Percentiles rank a stretch among this genome's conserved stretches.
These are phyloP conservation scores for Tolypocladium pustulatum DNA, from an alignment of 2,329 filamentous ascomycete species.

Conservation along the genomic window DNA sequence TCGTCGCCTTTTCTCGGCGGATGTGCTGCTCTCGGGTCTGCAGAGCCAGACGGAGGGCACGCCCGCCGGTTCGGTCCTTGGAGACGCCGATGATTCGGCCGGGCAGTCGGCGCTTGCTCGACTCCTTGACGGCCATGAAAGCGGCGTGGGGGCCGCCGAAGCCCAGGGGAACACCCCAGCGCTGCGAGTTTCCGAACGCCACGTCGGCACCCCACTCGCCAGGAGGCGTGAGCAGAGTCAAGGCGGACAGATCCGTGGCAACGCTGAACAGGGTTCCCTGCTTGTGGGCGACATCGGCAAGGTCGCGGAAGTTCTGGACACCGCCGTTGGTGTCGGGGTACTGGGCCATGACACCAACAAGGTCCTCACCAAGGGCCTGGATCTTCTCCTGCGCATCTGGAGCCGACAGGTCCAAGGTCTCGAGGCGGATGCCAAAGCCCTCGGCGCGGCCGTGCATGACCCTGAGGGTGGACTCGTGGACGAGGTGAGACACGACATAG, in stretches of 20 bases:
- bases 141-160: constrained; percentile 93
- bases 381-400: constrained; percentile 51
- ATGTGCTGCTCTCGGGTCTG: constrained; percentile 97
- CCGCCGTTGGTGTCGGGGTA: constrained; percentile 86
- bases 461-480: constrained; percentile 77
- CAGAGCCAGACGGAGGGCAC: constrained; percentile 71
- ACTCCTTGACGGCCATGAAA: constrained; percentile 86
- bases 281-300: constrained; percentile 70
- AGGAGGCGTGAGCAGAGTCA: constrained; percentile 80
- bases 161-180: constrained; percentile 84
- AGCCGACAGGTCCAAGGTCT: constrained; percentile 60
- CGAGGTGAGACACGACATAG: constrained; percentile 71
- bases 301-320: constrained; percentile 60
- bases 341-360: constrained; percentile 87
- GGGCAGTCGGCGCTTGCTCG: constrained; percentile 90
- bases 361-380: constrained; percentile 64
- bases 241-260: constrained; percentile 77
- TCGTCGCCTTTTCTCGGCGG: constrained; percentile 89
- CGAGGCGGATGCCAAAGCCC: constrained; percentile 80
- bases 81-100: constrained; percentile 85
- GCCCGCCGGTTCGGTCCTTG: constrained; percentile 76
- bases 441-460: constrained; percentile 78
- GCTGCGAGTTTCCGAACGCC: constrained; percentile 84
- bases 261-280: constrained; percentile 73
- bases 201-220: constrained; percentile 94